These are phyloP conservation scores for Tympanopsis confertula DNA, from an alignment of 2,329 filamentous ascomycete genomes.

Conservation along the genomic window DNA sequence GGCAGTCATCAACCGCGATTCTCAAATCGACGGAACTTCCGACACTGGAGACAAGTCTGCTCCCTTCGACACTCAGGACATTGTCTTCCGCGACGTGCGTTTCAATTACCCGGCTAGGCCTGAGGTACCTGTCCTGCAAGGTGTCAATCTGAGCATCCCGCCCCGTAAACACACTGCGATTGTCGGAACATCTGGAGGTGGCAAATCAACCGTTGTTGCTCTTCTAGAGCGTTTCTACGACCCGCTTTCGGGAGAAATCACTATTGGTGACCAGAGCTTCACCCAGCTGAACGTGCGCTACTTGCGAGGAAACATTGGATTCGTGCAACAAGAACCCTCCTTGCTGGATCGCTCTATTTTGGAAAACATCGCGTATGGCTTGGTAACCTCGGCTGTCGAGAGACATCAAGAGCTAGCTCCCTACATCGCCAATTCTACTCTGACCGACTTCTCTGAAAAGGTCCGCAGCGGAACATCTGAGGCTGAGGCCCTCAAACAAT, in stretches of 20 bases:
- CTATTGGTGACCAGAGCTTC: slow-evolving; percentile 34
- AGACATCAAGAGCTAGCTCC: slow-evolving; percentile 12
- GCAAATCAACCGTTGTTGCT: slow-evolving; percentile 55
- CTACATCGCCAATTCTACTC: slow-evolving; percentile 11
- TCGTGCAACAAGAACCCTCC: slow-evolving; percentile 19
- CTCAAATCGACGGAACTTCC: slow-evolving; percentile 30
- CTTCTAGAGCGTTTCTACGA: slow-evolving; percentile 38
- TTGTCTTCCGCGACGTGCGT: slow-evolving; percentile 44
- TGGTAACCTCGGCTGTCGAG: slow-evolving; percentile 15
- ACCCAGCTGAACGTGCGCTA: slow-evolving; percentile 23
- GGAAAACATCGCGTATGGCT: slow-evolving; percentile 24
- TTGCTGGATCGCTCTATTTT: slow-evolving; percentile 19
- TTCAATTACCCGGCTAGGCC: slow-evolving; percentile 58
- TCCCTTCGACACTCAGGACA: slow-evolving; percentile 23
- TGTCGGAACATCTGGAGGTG: slow-evolving; percentile 54
- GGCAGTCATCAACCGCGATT: slow-evolving; percentile 39
- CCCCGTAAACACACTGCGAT: slow-evolving; percentile 51
- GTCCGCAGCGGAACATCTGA: slow-evolving; percentile 12
- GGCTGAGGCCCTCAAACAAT: slow-evolving; percentile 9
- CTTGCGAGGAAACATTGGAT: slow-evolving; percentile 35
- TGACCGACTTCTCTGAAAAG: slow-evolving; percentile 12
- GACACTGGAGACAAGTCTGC: slow-evolving; percentile 11
- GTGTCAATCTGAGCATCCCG: slow-evolving; percentile 41
- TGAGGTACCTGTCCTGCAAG: slow-evolving; percentile 41
- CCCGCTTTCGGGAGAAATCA: slow-evolving; percentile 24